Base-by-base conservation (phyloP, 2,329 filamentous ascomycete genomes). In the Rhynchosporium graminicola region DNA sequence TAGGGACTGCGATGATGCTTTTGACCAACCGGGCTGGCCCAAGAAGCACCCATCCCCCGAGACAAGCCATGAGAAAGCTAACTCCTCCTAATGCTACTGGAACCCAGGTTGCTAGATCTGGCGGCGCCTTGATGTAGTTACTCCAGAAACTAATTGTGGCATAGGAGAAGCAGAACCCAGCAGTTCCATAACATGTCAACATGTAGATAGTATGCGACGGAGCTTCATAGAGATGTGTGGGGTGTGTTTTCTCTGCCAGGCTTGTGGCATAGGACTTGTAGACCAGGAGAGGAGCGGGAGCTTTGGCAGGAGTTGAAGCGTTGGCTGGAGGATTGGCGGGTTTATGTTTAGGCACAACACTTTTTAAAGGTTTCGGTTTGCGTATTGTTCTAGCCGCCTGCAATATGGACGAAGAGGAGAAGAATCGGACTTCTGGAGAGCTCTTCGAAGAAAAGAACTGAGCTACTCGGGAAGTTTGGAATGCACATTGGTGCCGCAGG, bases 181-280 rank as follows among this genome's bases (percentile, higher is more conserved):
- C 82, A 31, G 83, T 81, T 13, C 77, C 74, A 74, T 87, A 87
- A 71, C 84, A 84, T 51, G 83, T 82, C 67, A 83, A 72, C 65
- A 88, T 80, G 74, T 87, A 88, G 75, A 81, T 80, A 61, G 82
- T 82, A 70, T 90, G 87, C 0, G 86, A 85, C 13, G 85, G 85
- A 1, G 83, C 82, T 69, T 87, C 80, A 77, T 89, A 91, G 48
- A 91, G 78, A 3, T 83, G 75, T 7, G 87, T 85, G 4, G 83
- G 80, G 1, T 79, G 76, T n/a, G 79, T 71, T 65, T 84, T 83
- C 62, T 78, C 77, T 13, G 84, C 82, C 43, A 91, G 80, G 63
- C 61, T 69, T n/a, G 81, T 80, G 69, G 80, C 79, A 75, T 82
- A 86, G 59, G 76, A 79, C 69, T 77, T 80, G 71, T 61, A 76